Evolutionary conservation across 345 rosid genomes (phyloP), one percentile per base, ranked within the genome.

Genomic region (Eucalyptus sideroxylon): DNA sequence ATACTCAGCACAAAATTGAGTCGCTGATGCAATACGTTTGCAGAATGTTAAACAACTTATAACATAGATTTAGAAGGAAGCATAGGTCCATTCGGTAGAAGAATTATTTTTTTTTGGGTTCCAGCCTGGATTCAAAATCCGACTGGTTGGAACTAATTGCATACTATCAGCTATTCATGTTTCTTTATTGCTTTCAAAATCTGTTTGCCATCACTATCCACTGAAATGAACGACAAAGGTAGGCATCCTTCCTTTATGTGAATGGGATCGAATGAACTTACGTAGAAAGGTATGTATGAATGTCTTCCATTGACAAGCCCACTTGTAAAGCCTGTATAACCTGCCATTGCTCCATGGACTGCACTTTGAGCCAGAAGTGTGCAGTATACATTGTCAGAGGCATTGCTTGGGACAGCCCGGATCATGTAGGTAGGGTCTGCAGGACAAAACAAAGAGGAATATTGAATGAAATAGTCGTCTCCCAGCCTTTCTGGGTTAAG

Each of bases 321-420:
- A 21, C 86, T 62, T 3, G 96, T 95, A 81, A 90, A 95, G 88
- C 96, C 97, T 17, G 97, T 95, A 88, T 95, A 95, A 62, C 96
- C 96, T 40, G 97, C 97, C 97, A 95, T 95, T 42, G 97, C 96
- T 50, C 97, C 97, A 88, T 95, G 96, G 53, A 95, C 95, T 23
- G 87, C 94, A 90, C 96, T 95, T 88, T 95, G 97, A 88, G 96
- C 97, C 42, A 95, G 96, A 80, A 95, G 96, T 4, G 97, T 95
- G 92, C 96, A 92, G 91, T 95, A 95, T 62, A 95, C 97, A 88
- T 95, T 95, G 89, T 95, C 97, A 2, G 96, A 94, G 89, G 96
- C 96, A 88, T 93, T 95, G 92, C 97, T 90, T 44, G 96, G 97
- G 87, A 95, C 50, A 50, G 97, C 97, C 55, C 97, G 93, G 67